These are phyloP conservation scores for Globisporangium nagaii DNA, from an alignment of 352 stramenopile genomes.

Conservation along the genomic window DNA sequence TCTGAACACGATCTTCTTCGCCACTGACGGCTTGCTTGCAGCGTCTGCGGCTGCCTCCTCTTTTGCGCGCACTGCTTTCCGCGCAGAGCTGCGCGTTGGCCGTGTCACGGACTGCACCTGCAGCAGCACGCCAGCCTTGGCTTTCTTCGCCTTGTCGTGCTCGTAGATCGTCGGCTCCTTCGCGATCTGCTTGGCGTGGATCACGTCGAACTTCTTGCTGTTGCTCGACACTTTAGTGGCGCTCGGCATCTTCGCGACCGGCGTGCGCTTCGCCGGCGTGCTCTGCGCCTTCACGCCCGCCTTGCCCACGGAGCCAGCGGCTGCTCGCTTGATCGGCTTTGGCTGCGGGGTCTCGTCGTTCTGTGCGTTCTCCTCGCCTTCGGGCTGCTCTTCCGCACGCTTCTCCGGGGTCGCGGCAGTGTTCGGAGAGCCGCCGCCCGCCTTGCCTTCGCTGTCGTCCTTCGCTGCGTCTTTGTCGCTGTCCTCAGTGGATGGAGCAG, in stretches of 20 bases:
- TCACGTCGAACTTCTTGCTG: constrained; percentile 12
- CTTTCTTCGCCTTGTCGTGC: constrained; percentile 8
- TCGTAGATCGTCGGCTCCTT: constrained; percentile 12
- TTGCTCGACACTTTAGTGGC: constrained; percentile 5
- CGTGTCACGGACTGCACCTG: background rate
- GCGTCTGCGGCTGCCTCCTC: background rate
- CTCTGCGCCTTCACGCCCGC: background rate
- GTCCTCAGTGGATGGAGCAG: background rate
- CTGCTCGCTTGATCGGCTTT: constrained; percentile 4
- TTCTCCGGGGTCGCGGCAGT: background rate
- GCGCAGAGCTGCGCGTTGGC: constrained; percentile 9
- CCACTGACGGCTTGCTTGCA: background rate
- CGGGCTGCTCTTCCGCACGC: background rate
- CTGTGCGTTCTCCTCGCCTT: background rate
- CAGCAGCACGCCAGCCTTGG: constrained; percentile 1
- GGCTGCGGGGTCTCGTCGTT: constrained; percentile 5
- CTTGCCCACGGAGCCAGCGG: constrained; percentile 9
- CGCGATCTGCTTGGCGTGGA: constrained; percentile 10
- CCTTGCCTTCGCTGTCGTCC: background rate
- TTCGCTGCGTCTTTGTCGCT: background rate
- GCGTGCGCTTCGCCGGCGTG: constrained; percentile 6
- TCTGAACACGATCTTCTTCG: constrained; percentile 10
- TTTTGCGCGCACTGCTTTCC: constrained; percentile 1
- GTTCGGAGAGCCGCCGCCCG: background rate
- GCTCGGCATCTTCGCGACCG: constrained; percentile 11